These are phyloP conservation scores for Zygosaccharomyces bisporus DNA, from an alignment of 805 yeast genomes.

Conservation along the genomic window DNA sequence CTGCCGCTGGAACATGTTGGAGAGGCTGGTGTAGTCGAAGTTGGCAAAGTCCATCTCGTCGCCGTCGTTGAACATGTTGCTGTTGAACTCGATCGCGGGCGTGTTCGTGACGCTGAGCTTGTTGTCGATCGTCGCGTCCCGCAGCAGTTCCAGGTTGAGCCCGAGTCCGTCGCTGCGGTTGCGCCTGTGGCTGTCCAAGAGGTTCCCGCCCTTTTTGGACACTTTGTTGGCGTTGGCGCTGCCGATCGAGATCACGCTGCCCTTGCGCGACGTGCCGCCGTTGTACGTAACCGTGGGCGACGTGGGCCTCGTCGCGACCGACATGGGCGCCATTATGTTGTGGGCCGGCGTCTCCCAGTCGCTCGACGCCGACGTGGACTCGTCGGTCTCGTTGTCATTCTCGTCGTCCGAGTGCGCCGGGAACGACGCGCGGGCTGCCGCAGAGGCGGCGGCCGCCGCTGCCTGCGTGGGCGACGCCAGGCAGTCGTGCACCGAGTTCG, in stretches of 20 bases:
- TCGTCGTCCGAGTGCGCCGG: conserved; percentile 3
- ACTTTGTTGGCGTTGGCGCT: conserved; percentile 10
- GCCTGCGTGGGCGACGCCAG: conserved; percentile 9
- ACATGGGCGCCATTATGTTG: conserved; percentile 9
- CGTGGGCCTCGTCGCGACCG: conserved; percentile 10
- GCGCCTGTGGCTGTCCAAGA: conserved; percentile 12
- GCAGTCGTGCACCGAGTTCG: conserved; percentile 23
- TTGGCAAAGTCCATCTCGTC: conserved; percentile 7
- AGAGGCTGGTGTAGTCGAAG: conserved; percentile 5
- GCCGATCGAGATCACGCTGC: conserved; percentile 15
- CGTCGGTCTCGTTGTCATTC: conserved; percentile 15
- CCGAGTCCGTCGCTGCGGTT: conserved; percentile 15
- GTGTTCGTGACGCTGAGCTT: conserved; percentile 1
- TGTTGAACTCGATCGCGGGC: conserved; percentile 17
- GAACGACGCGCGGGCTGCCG: background rate
- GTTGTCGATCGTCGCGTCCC: conserved; percentile 3
- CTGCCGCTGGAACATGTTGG: conserved; percentile 5
- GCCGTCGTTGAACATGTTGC: conserved; percentile 15
- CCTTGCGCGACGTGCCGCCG: conserved; percentile 11
- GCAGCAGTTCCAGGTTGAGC: conserved; percentile 11
- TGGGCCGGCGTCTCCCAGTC: conserved; percentile 10
- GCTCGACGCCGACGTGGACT: conserved; percentile 11
- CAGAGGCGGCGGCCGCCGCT: background rate
- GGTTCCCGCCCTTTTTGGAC: conserved; percentile 13
- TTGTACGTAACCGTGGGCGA: conserved; percentile 6